Evolutionary conservation across 139 green algal species (phyloP), one percentile per base, ranked within the genome.

Genomic region (Asterochloris erici): DNA sequence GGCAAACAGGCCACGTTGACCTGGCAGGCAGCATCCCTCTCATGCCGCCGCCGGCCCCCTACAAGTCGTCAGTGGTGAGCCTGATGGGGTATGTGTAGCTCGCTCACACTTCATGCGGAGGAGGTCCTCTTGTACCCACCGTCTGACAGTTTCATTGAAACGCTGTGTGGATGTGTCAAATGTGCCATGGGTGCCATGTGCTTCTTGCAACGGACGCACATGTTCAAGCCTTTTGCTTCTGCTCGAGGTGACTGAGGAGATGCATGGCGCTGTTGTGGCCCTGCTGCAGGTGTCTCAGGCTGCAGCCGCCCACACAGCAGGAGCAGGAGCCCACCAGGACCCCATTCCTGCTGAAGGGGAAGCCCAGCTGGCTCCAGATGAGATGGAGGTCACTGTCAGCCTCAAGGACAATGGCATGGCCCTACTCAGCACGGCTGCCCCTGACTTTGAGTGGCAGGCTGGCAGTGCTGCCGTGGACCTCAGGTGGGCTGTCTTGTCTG

Each of bases 401-500:
- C 88, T 98, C 14, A 89, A 90, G 66, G 95, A 98, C 81, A 87
- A 87, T 27, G 95, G 95, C 82, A 95, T 98, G 92, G 81, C 82
- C 62, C 86, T 98, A 19, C 74, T 98, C 62, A 88, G 88, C 26
- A 89, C 92, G 9, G 70, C 98, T 13, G 66, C 87, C 6, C 93
- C 94, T 0, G 91, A 91, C 29, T 80, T 93, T 61, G 82, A 84
- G 69, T 98, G 95, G 95, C 87, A 91, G 73, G 79, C 81, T 60
- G 95, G 95, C 47, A 74, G 73, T 12, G 95, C 95, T 14, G 85
- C 92, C 17, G 87, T 98, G 12, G 76, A 85, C n/a, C 70, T 97
- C 76, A 84, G 73, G 84, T 88, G 69, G 11, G 81, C 14, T 15
- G 47, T 47, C 21, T 16, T 70, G 9, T 15, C 21, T 54, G 23